A percentile compares a stretch with the other conserved stretches of the same genome.
phyloP scores from a whole-genome alignment of 768 basidiomycete species.

The Scleroderma bovista region DNA sequence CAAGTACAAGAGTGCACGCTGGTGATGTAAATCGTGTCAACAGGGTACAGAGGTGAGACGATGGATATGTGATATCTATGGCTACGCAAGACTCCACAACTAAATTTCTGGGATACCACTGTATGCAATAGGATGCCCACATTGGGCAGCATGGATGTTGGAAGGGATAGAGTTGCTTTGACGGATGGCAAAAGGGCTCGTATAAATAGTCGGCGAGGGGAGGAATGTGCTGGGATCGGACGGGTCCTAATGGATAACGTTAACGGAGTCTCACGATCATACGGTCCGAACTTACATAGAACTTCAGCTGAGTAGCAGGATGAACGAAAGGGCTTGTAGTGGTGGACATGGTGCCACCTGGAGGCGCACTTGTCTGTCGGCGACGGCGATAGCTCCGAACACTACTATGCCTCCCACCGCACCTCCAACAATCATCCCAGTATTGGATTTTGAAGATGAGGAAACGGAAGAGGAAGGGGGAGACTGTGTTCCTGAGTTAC shows the following conservation, averaged over 20 bases:
- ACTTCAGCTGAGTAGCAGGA: slow-evolving; percentile 11
- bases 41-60: too few relatives aligned
- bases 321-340: slow-evolving; percentile 7
- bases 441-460: slow-evolving; percentile 5
- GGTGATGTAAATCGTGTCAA: too few relatives aligned
- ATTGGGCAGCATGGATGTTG: slow-evolving; percentile 2
- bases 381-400: slow-evolving; percentile 30
- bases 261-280: too few relatives aligned
- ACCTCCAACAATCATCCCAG: too few relatives aligned
- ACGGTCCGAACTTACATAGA: slow-evolving; percentile 27
- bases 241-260: too few relatives aligned
- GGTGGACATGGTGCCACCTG: too few relatives aligned
- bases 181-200: slow-evolving; percentile 2
- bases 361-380: slow-evolving; percentile 16
- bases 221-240: slow-evolving; percentile 30
- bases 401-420: too few relatives aligned
- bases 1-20: too few relatives aligned
- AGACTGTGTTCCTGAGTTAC: too few relatives aligned
- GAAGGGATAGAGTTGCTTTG: slow-evolving; percentile 9
- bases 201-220: slow-evolving; percentile 9
- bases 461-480: too few relatives aligned
- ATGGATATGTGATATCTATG: too few relatives aligned
- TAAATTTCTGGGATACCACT: slow-evolving; percentile 23
- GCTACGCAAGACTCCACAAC: not conserved
- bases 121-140: slow-evolving; percentile 12